A percentile compares a stretch with the other conserved stretches of the same genome.
These are phyloP conservation scores for Symbiodinium natans DNA, from an alignment of 73 alveolate species.

Conservation along the genomic window DNA sequence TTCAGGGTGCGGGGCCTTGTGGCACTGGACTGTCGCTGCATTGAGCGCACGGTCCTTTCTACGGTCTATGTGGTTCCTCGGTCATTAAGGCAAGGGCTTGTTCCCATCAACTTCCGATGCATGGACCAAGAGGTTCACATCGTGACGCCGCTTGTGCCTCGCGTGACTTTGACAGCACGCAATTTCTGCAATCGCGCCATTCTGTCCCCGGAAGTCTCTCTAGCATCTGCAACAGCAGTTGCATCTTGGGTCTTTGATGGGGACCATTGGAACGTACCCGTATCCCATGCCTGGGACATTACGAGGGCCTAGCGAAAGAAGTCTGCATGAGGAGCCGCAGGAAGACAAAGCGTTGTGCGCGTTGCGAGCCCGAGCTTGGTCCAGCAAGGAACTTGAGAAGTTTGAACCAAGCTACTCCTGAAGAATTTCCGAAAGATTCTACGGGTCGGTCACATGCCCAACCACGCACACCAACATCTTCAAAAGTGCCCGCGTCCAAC, in stretches of 20 bases:
- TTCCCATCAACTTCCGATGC: slow-evolving; percentile 19
- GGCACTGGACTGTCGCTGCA: slow-evolving; percentile 57
- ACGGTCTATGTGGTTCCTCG: slow-evolving; percentile 23
- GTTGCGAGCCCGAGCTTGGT: too few relatives aligned
- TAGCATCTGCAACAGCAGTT: slow-evolving; percentile 17
- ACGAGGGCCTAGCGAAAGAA: neutral
- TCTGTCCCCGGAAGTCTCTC: slow-evolving; percentile 40
- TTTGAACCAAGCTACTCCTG: too few relatives aligned
- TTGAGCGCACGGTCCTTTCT: slow-evolving; percentile 29
- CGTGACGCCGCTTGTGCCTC: slow-evolving; percentile 54
- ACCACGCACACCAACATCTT: too few relatives aligned
- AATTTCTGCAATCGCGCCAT: slow-evolving; percentile 3
- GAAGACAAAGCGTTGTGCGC: neutral
- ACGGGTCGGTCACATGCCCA: too few relatives aligned
- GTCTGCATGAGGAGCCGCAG: neutral
- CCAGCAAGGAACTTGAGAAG: too few relatives aligned
- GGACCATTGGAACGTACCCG: neutral
- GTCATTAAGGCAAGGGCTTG: slow-evolving; percentile 11
- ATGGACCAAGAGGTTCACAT: slow-evolving; percentile 13
- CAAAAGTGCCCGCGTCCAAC: too few relatives aligned
- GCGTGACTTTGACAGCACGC: slow-evolving; percentile 27
- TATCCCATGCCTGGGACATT: neutral
- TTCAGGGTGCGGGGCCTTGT: slow-evolving; percentile 13
- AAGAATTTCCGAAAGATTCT: too few relatives aligned
- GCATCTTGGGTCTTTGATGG: neutral